Evolutionary conservation across 164 flowering plant genomes (phyloP).

Genomic region (Vitis rotundifolia): DNA sequence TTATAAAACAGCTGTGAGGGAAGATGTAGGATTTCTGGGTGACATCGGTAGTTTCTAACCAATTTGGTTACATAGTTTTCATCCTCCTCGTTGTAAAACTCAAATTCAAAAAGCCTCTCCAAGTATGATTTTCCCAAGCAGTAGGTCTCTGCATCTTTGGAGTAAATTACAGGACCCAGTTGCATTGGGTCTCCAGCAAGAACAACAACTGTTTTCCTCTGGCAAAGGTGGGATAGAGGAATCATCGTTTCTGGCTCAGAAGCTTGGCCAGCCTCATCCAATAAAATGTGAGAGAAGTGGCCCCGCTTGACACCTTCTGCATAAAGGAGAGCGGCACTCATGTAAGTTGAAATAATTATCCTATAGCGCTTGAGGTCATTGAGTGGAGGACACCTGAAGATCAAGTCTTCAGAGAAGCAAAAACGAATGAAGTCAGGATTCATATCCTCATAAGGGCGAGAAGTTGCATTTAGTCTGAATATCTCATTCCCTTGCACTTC

Average conservation of each 20-base stretch:
- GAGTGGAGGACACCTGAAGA: conserved; percentile 67
- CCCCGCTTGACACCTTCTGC: conserved; percentile 64
- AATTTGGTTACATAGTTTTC: conserved; percentile 66
- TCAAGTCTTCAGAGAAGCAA: conserved; percentile 58
- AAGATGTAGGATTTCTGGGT: conserved; percentile 67
- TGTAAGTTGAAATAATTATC: conserved; percentile 82
- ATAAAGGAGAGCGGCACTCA: conserved; percentile 72
- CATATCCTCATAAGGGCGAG: conserved; percentile 71
- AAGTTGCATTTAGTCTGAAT: conserved; percentile 78
- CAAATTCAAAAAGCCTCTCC: conserved; percentile 71
- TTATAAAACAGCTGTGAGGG: conserved; percentile 82
- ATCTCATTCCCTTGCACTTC: conserved; percentile 45
- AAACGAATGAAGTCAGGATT: conserved; percentile 44
- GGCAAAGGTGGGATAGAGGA: conserved; percentile 62
- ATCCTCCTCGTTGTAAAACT: conserved; percentile 46
- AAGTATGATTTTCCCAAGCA: conserved; percentile 85
- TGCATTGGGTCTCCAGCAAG: conserved; percentile 98
- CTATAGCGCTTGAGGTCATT: conserved; percentile 46
- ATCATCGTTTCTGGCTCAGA: conserved; percentile 96
- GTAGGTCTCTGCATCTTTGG: conserved; percentile 61
- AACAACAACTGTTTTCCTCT: conserved; percentile 62
- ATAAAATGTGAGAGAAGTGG: conserved; percentile 83
- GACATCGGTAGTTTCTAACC: conserved; percentile 81
- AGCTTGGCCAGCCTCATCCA: conserved; percentile 99
- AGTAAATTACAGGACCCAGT: conserved; percentile 81